These are phyloP conservation scores for Macrocystidia cucumis DNA, from an alignment of 1,284 basidiomycete genomes.

Conservation along the genomic window DNA sequence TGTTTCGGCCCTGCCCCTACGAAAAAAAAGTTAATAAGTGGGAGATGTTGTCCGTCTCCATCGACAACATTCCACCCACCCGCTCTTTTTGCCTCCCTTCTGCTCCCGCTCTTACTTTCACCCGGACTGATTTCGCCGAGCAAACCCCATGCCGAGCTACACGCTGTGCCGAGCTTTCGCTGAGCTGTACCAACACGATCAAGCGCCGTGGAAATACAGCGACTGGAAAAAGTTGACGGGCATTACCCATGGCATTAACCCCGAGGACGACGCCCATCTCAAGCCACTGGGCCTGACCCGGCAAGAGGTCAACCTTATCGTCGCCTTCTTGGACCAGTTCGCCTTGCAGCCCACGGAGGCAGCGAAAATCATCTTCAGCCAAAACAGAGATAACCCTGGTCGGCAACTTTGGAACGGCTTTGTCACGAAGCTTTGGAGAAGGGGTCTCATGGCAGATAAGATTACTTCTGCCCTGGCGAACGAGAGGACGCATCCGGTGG, in stretches of 20 bases:
- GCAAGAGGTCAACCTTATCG: slow-evolving; percentile 7
- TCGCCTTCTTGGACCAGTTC: slow-evolving; percentile 13
- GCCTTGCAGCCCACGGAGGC: slow-evolving; percentile 4
- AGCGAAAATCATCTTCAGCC: slow-evolving; percentile 12
- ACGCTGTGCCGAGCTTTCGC: slow-evolving; percentile 12
- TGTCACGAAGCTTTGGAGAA: neutral
- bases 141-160: slow-evolving; percentile 15
- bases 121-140: no score
- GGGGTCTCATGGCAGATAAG: neutral
- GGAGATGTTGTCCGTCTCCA: no score
- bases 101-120: no score
- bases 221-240: slow-evolving; percentile 15
- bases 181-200: slow-evolving; percentile 8
- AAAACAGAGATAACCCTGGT: slow-evolving; percentile 1
- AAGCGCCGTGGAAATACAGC: slow-evolving; percentile 14
- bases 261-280: slow-evolving; percentile 9
- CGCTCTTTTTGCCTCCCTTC: no score
- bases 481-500: slow-evolving; percentile 13
- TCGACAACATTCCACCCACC: no score
- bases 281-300: slow-evolving; percentile 13
- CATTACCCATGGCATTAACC: slow-evolving; percentile 14
- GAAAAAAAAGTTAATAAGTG: no score
- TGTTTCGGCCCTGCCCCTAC: no score
- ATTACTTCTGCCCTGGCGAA: slow-evolving; percentile 9
- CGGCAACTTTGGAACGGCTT: slow-evolving; percentile 1